These are phyloP conservation scores for Russula vinacea DNA, from an alignment of 768 basidiomycete species.

Conservation along the genomic window DNA sequence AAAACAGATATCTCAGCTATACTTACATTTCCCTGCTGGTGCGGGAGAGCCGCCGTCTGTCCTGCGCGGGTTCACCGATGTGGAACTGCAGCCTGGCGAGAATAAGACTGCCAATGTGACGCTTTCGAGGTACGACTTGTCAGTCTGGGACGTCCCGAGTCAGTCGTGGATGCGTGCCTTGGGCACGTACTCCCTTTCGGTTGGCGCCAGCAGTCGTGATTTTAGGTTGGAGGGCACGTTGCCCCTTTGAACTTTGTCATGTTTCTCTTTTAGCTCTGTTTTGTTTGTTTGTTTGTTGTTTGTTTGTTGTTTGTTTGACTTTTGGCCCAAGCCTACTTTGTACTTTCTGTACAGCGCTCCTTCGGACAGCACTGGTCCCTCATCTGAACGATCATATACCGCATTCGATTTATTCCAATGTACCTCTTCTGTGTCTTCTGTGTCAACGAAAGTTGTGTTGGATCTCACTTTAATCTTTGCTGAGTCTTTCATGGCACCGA, in stretches of 20 bases:
- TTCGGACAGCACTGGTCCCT: no score
- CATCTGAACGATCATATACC: no score
- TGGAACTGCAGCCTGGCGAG: slow-evolving; percentile 30
- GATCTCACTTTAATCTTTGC: no score
- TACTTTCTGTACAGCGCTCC: no score
- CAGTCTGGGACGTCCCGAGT: slow-evolving; percentile 38
- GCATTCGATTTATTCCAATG: no score
- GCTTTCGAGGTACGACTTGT: slow-evolving; percentile 31
- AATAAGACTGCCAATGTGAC: slow-evolving; percentile 27
- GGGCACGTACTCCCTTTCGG: slow-evolving; percentile 35
- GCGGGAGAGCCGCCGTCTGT: slow-evolving; percentile 70
- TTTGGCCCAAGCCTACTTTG: no score
- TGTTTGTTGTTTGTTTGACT: no score
- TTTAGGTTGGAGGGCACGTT: slow-evolving; percentile 16
- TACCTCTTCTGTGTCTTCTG: no score
- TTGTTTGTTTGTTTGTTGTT: no score
- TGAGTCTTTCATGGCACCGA: no score
- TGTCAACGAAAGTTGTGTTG: no score
- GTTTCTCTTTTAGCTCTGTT: no score
- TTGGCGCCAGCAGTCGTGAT: slow-evolving; percentile 33
- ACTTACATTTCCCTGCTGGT: slow-evolving; percentile 61
- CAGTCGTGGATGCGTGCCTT: slow-evolving; percentile 39
- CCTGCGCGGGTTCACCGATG: slow-evolving; percentile 38
- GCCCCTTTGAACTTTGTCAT: slow-evolving; percentile 1
- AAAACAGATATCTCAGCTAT: slow-evolving; percentile 66